Base-by-base conservation (phyloP, 2,329 filamentous ascomycete species). In the Colletotrichum limetticola region DNA sequence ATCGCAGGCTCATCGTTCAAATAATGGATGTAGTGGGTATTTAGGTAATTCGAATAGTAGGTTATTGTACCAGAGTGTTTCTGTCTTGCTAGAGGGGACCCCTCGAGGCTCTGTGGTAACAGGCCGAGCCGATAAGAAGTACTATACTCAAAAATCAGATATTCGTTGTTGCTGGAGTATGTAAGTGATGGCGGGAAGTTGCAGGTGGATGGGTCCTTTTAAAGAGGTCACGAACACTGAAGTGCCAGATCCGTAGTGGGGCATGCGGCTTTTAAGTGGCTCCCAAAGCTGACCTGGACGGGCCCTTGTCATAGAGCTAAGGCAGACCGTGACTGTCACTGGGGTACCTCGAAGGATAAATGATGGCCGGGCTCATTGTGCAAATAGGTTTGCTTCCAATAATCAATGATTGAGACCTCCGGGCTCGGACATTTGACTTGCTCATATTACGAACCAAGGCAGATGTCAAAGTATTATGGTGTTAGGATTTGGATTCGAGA, bases 1-100 rank as follows among this genome's bases (percentile, higher is more conserved):
- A 42, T 42, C 52, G 62, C 35, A 61, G 32, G 61, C 61, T 57
- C 71, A 74, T 74, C 62, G 57, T 66, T 37, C 49, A 53, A 14
- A 62, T n/a, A 42, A 22, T 16, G 30, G 46, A 63, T 14, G 32
- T 22, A 14, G 5, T 22, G n/a, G 2, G 19, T 35, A 30, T 49
- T 5, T 22, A 42, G 16, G 37, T 42, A 49, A 49, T 49, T 49
- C 19, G 42, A 22, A 22, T 22, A n/a, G 42, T 11, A 49, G 42
- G 46, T 12, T 32, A 19, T 9, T 28, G 16, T 19, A 16, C n/a
- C n/a, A 8, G 30, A 49, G 16, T 24, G 62, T 46, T 49, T 65
- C 24, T 60, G 24, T 57, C 14, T 11, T 12, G 42, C n/a, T 22
- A 26, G 12, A 16, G 28, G 55, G 24, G 26, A 19, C 24, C 32